Base-by-base conservation (phyloP, 2,329 filamentous ascomycete genomes). In the Penicillium sp. region DNA sequence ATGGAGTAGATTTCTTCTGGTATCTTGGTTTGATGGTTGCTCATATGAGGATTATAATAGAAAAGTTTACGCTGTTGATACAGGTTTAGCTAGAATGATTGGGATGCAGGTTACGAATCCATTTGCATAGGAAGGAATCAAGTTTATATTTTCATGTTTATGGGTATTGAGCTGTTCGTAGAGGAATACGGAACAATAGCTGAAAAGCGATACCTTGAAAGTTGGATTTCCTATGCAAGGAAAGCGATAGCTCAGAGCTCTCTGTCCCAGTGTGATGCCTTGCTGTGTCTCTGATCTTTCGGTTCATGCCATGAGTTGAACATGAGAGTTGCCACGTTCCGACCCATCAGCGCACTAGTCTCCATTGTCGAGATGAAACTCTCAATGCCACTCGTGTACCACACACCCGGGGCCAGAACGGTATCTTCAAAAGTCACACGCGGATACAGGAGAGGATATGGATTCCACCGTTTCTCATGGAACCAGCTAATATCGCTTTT, bases 311-410 rank as follows among this genome's bases (percentile, higher is more conserved):
- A 75, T 4, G 71, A 80, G 72, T 76, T 80, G 64, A 66, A 63
- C 41, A 82, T 82, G 55, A 82, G 77, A 48, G 76, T 75, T 13
- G 75, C 76, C 46, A 80, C 75, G 53, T 84, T 84, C 64, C 70
- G 76, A 4, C 93, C 93, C 83, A 93, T 93, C 58, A 97, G 71
- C 1, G 89, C 87, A 67, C 85, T 95, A 6, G 93, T 96, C 76
- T 99, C 93, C 93, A 99, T 97, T 0, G 90, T 95, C 9, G 87
- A 93, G 59, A 97, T 95, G 67, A 99, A 96, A 59, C 86, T 86
- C 72, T 97, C 92, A 36, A 97, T 95, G 0, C 79, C 80, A 44
- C 76, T 75, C 4, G 81, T 83, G 60, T 85, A 84, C 78, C 79
- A 77, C 11, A 76, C 34, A 41, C 64, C 57, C 3, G 64, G 63